phyloP scores from a whole-genome alignment of 1,139 yeast genomes.

The Yamadazyma dendronema region DNA sequence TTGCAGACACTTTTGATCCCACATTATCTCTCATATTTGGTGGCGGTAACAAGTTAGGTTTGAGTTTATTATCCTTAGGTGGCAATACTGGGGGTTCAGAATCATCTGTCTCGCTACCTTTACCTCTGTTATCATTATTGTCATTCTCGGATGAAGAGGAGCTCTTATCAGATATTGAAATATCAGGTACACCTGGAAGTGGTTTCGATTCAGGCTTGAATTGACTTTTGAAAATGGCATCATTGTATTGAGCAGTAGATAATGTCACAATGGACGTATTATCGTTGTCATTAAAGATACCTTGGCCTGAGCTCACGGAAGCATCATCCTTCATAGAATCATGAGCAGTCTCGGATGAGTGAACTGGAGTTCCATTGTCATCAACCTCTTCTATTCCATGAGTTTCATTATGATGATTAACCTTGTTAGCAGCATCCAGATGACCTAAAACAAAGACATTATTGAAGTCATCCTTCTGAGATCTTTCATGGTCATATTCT shows the following conservation, averaged over 20 bases:
- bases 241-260: conserved; percentile 55
- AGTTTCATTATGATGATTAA: neutral
- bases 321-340: neutral
- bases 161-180: conserved; percentile 3
- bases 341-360: too few species aligned
- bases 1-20: conserved; percentile 2
- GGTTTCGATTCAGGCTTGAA: conserved; percentile 27
- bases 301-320: conserved; percentile 1
- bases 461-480: conserved; percentile 29
- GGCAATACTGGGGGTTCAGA: conserved; percentile 5
- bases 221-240: conserved; percentile 51
- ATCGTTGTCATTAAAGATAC: conserved; percentile 25
- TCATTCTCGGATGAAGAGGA: conserved; percentile 1
- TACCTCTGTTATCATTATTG: neutral
- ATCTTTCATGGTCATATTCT: conserved; percentile 56
- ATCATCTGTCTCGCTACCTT: conserved; percentile 5
- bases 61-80: conserved; percentile 1
- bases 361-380: conserved; percentile 1
- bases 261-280: conserved; percentile 42
- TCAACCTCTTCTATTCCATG: neutral
- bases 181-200: conserved; percentile 25
- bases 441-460: conserved; percentile 26
- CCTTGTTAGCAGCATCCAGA: conserved; percentile 5
- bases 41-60: conserved; percentile 13
- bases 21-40: conserved; percentile 15